phyloP scores from a whole-genome alignment of 2,329 filamentous ascomycete genomes.

The Colletotrichum tamarilloi region DNA sequence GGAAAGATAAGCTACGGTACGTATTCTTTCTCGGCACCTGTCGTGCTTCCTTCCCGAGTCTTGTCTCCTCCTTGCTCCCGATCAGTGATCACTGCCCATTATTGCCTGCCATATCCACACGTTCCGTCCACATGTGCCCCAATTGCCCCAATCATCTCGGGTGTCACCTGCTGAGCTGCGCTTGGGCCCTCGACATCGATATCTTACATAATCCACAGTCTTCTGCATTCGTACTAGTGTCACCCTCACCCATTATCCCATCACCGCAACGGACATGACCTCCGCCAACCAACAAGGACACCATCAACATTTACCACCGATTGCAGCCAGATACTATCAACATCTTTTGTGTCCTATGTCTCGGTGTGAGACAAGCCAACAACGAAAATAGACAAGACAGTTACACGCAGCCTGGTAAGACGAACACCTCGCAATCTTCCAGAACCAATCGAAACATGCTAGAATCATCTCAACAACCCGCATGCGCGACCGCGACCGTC shows the following conservation, averaged over 20 bases:
- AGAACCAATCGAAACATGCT: slow-evolving; percentile 8
- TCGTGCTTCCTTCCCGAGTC: neutral
- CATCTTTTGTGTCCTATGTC: slow-evolving; percentile 5
- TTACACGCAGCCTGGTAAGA: slow-evolving; percentile 16
- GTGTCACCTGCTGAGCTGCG: neutral
- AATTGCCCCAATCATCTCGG: neutral
- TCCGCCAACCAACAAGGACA: neutral
- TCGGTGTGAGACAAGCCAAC: slow-evolving; percentile 8
- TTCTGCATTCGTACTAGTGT: neutral
- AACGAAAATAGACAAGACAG: neutral
- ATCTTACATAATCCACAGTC: neutral
- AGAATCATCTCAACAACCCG: neutral
- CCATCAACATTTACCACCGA: neutral
- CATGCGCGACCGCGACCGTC: neutral
- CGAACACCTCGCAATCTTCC: neutral
- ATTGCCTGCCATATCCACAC: neutral
- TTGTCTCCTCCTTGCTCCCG: neutral
- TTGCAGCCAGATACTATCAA: neutral
- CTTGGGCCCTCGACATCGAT: neutral
- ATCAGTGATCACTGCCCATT: neutral
- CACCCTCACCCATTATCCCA: neutral
- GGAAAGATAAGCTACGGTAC: neutral
- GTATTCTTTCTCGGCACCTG: slow-evolving; percentile 10
- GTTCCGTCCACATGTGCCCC: too few relatives aligned
- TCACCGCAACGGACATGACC: neutral